Base-by-base conservation (phyloP, 192 early-diverging fungal species). In the Linnemannia exigua region DNA sequence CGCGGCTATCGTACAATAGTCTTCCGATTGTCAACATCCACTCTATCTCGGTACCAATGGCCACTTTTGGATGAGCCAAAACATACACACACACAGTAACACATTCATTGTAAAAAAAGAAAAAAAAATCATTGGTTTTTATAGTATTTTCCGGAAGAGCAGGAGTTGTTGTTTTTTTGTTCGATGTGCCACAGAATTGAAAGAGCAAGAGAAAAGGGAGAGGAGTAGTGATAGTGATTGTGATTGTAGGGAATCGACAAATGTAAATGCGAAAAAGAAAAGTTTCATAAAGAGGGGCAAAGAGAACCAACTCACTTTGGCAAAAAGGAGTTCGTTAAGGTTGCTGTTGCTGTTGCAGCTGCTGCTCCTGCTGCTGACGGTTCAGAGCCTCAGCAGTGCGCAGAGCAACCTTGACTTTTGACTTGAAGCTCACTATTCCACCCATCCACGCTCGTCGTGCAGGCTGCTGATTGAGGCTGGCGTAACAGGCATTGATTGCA, bases 361-460 rank as follows among this genome's bases (percentile, higher is more conserved):
- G 25, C 54, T 31, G 54, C 11, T 31, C n/a, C 7, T 61, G 25
- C 54, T 61, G 54, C 25, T 61, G 25, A 6, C 15, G 15, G 67
- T 69, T 4, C 36, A 28, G 36, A 44, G 41, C 25, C 17, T n/a
- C 69, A 71, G 44, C 0, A 22, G 69, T 25, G 17, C 92, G 90
- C 91, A 94, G 94, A 87, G 88, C 84, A 72, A 92, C 93, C 91
- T 91, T 92, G 88, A 94, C 92, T 81, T 94, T 84, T 81, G 95
- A 94, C 93, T 97, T 97, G 88, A 82, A 85, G 77, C 96, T 96
- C 95, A 96, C 95, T 91, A 98, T 91, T 89, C 97, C 97, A 88
- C 98, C 97, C 94, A 97, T 97, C 98, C 98, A 98, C 82, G 88
- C 88, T 77, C 93, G 94, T 80, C 96, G 95, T 90, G 84, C 84